A percentile compares a stretch with the other conserved stretches of the same genome.
Evolutionary conservation across 2,329 filamentous ascomycete genomes (phyloP).

Genomic region (Botrytis medusae): DNA sequence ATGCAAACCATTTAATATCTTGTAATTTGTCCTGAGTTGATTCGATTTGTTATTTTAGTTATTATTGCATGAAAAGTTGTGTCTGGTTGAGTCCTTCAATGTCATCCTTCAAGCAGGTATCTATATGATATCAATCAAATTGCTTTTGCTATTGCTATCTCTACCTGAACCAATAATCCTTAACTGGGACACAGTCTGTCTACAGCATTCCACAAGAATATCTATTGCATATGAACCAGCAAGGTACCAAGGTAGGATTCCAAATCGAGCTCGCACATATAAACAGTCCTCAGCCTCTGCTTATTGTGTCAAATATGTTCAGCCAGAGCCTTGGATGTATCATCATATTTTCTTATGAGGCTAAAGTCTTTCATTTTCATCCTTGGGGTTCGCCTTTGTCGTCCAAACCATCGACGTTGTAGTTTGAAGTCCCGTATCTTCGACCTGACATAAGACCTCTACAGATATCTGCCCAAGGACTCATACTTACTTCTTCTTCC

Average conservation of each 20-base stretch:
- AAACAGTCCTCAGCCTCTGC: background rate
- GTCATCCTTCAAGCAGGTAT: too few species aligned
- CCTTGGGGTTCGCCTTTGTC: background rate
- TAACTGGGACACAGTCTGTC: background rate
- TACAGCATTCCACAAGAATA: too few species aligned
- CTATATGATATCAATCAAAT: too few species aligned
- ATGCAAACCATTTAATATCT: too few species aligned
- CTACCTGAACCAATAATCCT: background rate
- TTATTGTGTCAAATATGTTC: background rate
- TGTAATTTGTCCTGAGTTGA: background rate
- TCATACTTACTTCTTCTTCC: background rate
- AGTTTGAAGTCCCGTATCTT: background rate
- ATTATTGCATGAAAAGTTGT: too few species aligned
- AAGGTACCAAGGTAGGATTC: background rate
- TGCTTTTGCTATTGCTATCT: background rate
- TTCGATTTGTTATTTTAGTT: background rate
- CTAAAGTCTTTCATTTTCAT: background rate
- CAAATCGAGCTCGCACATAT: background rate
- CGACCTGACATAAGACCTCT: background rate
- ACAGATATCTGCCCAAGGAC: background rate
- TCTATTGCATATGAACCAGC: background rate
- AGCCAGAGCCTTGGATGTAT: background rate
- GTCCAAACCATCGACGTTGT: slow-evolving; percentile 6
- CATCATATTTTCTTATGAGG: background rate
- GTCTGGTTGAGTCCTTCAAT: too few species aligned